Evolutionary conservation across 2,329 filamentous ascomycete genomes (phyloP).

Genomic region (Byssochlamys sp.): DNA sequence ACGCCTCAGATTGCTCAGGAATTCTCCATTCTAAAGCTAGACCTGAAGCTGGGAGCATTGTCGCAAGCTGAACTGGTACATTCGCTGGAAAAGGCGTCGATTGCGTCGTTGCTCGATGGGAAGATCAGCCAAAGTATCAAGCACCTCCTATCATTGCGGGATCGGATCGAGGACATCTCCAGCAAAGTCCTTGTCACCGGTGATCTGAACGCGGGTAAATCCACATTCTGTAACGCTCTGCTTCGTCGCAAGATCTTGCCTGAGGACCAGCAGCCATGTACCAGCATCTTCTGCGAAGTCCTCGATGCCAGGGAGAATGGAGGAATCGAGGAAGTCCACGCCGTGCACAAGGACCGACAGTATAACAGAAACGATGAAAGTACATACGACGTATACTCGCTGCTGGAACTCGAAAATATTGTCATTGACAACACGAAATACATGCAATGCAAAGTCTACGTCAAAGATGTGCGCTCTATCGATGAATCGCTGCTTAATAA

Average conservation of each 20-base stretch:
- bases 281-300: constrained; percentile 96
- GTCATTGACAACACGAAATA: constrained; percentile 82
- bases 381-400: constrained; percentile 77
- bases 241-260: constrained; percentile 83
- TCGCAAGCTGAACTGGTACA: constrained; percentile 87
- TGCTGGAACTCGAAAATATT: constrained; percentile 74
- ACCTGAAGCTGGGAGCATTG: constrained; percentile 77
- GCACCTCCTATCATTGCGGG: constrained; percentile 74
- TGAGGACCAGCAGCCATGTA: constrained; percentile 95
- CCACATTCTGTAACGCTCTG: constrained; percentile 96
- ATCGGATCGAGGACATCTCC: constrained; percentile 91
- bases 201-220: constrained; percentile 94
- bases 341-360: constrained; percentile 66
- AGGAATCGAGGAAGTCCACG: constrained; percentile 88
- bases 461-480: constrained; percentile 77
- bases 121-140: constrained; percentile 91
- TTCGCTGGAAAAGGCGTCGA: constrained; percentile 82
- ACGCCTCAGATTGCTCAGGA: constrained; percentile 89
- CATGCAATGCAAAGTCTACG: constrained; percentile 91
- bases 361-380: constrained; percentile 89
- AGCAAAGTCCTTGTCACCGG: constrained; percentile 95
- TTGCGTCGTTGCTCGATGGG: constrained; percentile 81
- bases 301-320: constrained; percentile 84
- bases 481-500: constrained; percentile 94
- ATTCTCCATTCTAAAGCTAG: constrained; percentile 88